Conservation (phyloP, 2,329 filamentous ascomycete genomes). For the Fusarium bulbicola region DNA sequence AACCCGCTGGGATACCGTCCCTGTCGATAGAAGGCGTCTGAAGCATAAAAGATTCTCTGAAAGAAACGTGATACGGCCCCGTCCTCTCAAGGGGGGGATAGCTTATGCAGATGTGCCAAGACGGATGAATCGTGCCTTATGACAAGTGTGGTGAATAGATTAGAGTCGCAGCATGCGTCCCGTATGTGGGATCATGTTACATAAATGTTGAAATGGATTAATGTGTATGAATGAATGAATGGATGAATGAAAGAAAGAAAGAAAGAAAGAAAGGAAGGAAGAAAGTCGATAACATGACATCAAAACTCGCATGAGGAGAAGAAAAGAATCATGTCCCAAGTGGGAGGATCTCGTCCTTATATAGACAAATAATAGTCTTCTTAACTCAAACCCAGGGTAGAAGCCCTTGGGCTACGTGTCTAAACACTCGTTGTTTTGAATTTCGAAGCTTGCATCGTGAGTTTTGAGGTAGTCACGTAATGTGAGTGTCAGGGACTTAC, state of each 20-base stretch:
- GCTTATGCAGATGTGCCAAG: no score
- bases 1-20: not conserved
- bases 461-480: not conserved
- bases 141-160: not conserved
- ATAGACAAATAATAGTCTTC: not conserved
- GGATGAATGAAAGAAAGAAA: not conserved
- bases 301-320: not conserved
- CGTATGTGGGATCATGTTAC: no score
- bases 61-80: not conserved
- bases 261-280: not conserved
- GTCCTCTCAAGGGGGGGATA: not conserved
- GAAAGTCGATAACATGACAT: not conserved
- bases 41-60: not conserved
- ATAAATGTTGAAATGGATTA: not conserved
- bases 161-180: not conserved
- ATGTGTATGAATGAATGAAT: not conserved
- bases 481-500: not conserved
- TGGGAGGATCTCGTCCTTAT: not conserved
- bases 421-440: not conserved
- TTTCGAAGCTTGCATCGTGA: not conserved
- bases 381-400: not conserved
- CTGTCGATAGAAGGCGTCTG: not conserved
- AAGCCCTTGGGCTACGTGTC: not conserved
- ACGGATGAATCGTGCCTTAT: not conserved
- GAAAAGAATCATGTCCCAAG: not conserved